Conservation (phyloP, 495 filamentous ascomycete genomes). For the Xylaria castorea region DNA sequence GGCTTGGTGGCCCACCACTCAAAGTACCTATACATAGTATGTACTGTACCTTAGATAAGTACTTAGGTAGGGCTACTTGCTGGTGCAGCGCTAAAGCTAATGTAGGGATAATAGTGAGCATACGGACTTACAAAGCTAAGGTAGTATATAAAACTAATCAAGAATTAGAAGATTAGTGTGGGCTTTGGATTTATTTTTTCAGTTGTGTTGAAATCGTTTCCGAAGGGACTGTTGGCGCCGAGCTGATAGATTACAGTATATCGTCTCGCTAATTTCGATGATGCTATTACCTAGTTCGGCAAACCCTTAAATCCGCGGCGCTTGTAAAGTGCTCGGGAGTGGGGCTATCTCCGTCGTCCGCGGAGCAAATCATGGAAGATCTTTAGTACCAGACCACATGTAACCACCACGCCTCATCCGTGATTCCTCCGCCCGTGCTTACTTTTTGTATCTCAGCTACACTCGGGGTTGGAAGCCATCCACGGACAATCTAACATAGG, state of each 20-base stretch:
- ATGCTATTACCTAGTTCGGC: not conserved
- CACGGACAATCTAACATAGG: not conserved
- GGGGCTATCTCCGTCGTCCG: conserved; percentile 20
- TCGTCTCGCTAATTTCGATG: not conserved
- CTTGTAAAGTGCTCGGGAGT: not conserved
- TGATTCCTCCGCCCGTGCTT: not conserved
- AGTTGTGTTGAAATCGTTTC: no score
- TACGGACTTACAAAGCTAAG: not conserved
- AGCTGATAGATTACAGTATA: not conserved
- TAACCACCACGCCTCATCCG: not conserved
- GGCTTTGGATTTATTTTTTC: not conserved
- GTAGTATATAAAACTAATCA: not conserved
- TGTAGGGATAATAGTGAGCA: not conserved
- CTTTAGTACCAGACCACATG: not conserved
- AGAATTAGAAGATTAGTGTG: not conserved
- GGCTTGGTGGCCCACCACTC: no score
- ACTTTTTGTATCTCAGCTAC: not conserved
- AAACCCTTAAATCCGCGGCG: not conserved
- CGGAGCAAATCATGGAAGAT: not conserved
- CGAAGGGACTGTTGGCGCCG: no score
- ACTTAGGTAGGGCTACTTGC: no score
- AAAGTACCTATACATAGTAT: no score
- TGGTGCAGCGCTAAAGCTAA: not conserved
- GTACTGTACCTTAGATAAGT: no score
- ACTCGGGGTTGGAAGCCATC: not conserved